phyloP scores from a whole-genome alignment of 805 yeast genomes.

The Candida insectorum region DNA sequence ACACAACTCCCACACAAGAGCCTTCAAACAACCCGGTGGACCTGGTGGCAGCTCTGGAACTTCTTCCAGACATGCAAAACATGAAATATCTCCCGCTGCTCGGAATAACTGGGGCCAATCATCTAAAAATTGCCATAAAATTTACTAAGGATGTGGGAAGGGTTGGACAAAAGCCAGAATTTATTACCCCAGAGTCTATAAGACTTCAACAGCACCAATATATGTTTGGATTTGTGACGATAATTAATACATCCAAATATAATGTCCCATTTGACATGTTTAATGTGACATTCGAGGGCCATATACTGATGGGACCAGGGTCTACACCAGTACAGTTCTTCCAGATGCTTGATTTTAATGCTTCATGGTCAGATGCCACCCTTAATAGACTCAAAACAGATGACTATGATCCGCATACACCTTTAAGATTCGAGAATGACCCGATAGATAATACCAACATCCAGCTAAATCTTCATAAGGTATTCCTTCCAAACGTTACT shows the following conservation, averaged over 20 bases:
- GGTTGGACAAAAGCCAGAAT: constrained; percentile 27
- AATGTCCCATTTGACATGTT: constrained; percentile 39
- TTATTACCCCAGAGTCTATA: constrained; percentile 27
- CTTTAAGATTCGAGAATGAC: too few relatives aligned
- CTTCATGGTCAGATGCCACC: constrained; percentile 37
- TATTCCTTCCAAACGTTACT: constrained; percentile 26
- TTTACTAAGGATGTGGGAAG: constrained; percentile 34
- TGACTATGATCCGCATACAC: too few relatives aligned
- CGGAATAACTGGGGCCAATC: constrained; percentile 24
- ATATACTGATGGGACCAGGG: constrained; percentile 16
- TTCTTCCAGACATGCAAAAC: constrained; percentile 32
- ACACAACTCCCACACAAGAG: too few relatives aligned
- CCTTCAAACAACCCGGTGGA: too few relatives aligned
- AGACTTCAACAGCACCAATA: constrained; percentile 38
- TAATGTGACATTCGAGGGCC: constrained; percentile 38
- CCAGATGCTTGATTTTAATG: constrained; percentile 41
- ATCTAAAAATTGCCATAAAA: constrained; percentile 24
- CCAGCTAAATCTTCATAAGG: constrained; percentile 21
- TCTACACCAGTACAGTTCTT: constrained; percentile 26
- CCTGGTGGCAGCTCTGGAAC: too few relatives aligned
- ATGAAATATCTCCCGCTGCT: constrained; percentile 27
- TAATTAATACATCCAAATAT: constrained; percentile 25
- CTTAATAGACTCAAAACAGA: constrained; percentile 17
- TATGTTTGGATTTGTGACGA: constrained; percentile 32
- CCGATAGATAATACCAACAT: constrained; percentile 30